These are phyloP conservation scores for Spencermartinsiella ligniputridi DNA, from an alignment of 1,139 yeast genomes.

Conservation along the genomic window DNA sequence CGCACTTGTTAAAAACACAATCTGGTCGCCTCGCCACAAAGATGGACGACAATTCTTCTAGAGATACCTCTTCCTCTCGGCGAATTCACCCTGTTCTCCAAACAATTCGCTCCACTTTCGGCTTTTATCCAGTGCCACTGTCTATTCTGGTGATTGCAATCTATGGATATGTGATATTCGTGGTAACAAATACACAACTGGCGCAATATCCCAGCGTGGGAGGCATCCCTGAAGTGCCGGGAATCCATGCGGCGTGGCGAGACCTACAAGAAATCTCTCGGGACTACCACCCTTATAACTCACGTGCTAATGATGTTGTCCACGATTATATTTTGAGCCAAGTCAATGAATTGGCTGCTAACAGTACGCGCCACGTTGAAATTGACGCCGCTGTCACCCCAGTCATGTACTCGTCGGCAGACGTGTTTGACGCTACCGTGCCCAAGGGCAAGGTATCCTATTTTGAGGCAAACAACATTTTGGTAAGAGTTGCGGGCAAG, in stretches of 20 bases:
- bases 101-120: constrained; percentile 3
- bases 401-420: constrained; percentile 45
- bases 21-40: too few relatives aligned
- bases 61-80: background rate
- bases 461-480: constrained; percentile 73
- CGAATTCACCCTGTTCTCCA: background rate
- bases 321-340: constrained; percentile 58
- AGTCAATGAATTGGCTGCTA: constrained; percentile 32
- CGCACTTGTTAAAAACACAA: too few relatives aligned
- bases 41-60: background rate
- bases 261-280: constrained; percentile 65
- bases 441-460: constrained; percentile 49
- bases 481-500: constrained; percentile 67
- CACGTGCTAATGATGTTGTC: constrained; percentile 69
- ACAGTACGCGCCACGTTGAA: constrained; percentile 40
- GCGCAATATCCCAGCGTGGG: background rate
- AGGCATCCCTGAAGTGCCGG: background rate
- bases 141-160: constrained; percentile 6
- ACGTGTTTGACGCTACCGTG: constrained; percentile 41
- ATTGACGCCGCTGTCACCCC: constrained; percentile 48
- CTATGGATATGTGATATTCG: constrained; percentile 8
- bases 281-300: constrained; percentile 71
- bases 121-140: constrained; percentile 6
- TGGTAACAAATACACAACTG: constrained; percentile 1
- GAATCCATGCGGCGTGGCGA: constrained; percentile 53